Conservation (phyloP, 2,329 filamentous ascomycete genomes). For the Cercospora zeae-maydis region DNA sequence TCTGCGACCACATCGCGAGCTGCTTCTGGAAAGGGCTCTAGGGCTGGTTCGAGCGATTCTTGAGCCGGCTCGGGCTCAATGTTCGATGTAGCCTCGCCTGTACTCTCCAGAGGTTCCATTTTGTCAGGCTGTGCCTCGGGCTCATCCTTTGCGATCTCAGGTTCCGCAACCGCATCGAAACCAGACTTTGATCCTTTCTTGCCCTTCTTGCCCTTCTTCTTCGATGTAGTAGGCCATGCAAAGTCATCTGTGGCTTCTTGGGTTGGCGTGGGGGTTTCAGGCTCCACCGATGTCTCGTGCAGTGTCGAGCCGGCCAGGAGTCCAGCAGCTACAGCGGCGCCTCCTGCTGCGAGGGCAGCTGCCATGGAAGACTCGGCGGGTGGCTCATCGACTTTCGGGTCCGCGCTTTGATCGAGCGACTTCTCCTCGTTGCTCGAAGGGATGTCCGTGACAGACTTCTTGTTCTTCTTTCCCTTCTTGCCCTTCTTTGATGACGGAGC, state of each 20-base stretch:
- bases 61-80: background rate
- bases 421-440: background rate
- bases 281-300: background rate
- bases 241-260: constrained; percentile 12
- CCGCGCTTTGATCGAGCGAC: background rate
- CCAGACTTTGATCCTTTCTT: constrained; percentile 18
- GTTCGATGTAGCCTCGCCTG: background rate
- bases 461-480: constrained; percentile 28
- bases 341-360: background rate
- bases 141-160: background rate
- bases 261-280: background rate
- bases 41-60: background rate
- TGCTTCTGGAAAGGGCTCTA: background rate
- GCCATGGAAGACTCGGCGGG: background rate
- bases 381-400: background rate
- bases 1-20: background rate
- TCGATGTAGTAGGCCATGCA: constrained; percentile 3
- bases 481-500: constrained; percentile 19
- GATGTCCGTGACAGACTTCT: constrained; percentile 7
- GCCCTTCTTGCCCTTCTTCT: constrained; percentile 26
- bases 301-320: background rate
- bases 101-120: background rate
- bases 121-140: background rate
- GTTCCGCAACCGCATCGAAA: background rate
- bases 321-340: background rate